Base-by-base conservation (phyloP, 108 stramenopile species). In the Skeletonema menzelii region DNA sequence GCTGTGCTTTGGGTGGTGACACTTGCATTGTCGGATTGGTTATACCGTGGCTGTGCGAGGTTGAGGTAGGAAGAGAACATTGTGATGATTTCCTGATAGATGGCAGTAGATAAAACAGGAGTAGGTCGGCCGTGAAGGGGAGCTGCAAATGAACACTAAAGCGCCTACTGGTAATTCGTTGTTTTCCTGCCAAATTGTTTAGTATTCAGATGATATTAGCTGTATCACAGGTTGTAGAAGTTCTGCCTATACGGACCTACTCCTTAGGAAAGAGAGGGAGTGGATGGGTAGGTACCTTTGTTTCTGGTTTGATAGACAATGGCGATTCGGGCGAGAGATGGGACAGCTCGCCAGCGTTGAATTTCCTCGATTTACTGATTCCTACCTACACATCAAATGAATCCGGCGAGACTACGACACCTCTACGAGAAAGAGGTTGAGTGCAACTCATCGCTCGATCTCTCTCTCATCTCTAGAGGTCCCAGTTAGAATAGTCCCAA, bases 1-100 rank as follows among this genome's bases (percentile, higher is more conserved):
- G 65, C 30, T 20, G 65, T 75, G 57, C 65, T 66, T 12, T 64
- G 73, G 15, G 73, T 74, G 30, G 73, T 34, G 58, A 75, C 65
- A 38, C 65, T 75, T 5, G 65, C 26, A 22, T 27, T 55, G 19
- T 67, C 47, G 8, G 35, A 34, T 38, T 63, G 37, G 22, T 22
- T 13, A 32, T 32, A 24, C 20, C 49, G 49, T 22, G 49, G 49
- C 22, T 53, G 59, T 8, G 59, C n/a, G 28, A 60, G 59, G 28
- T 60, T 60, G 26, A 60, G 59, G 59, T 60, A 60, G 28, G 59
- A 60, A 31, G 59, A 31, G 59, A 60, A 60, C 59, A 60, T 60
- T 19, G 2, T 60, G 5, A 2, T 22, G 22, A 42, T 42, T 47
- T 20, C 22, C 20, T 53, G 8, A 8, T 22, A 22, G 22, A 53